Conservation (phyloP, 2,329 filamentous ascomycete species). For the Talaromyces sp. region DNA sequence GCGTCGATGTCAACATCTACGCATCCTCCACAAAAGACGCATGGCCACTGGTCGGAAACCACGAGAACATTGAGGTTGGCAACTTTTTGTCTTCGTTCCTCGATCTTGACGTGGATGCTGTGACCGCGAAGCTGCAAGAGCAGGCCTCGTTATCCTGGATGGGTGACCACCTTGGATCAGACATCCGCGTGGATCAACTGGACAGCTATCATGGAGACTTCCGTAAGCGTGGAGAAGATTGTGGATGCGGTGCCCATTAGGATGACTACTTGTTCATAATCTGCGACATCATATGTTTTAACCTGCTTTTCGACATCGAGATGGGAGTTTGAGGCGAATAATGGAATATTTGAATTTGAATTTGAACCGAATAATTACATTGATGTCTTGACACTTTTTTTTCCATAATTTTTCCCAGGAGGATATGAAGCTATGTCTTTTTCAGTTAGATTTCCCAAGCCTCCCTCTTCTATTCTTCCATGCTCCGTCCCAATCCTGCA, state of each 20-base stretch:
- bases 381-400: background rate
- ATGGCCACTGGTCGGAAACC: conserved; percentile 68
- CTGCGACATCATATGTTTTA: background rate
- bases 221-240: conserved; percentile 17
- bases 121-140: conserved; percentile 67
- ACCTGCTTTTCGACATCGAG: background rate
- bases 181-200: conserved; percentile 33
- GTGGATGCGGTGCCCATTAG: conserved; percentile 9
- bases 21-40: conserved; percentile 64
- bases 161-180: conserved; percentile 34
- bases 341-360: background rate
- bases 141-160: conserved; percentile 32
- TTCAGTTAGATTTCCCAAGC: background rate
- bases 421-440: background rate
- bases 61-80: conserved; percentile 92
- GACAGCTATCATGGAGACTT: conserved; percentile 44
- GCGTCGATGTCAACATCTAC: conserved; percentile 95
- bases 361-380: background rate
- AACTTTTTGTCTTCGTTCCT: conserved; percentile 75
- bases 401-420: background rate
- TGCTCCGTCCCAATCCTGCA: background rate
- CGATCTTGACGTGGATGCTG: conserved; percentile 67
- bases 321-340: background rate
- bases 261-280: background rate
- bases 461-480: background rate